phyloP scores from a whole-genome alignment of 129 eudicot species.

The Lonicera japonica region DNA sequence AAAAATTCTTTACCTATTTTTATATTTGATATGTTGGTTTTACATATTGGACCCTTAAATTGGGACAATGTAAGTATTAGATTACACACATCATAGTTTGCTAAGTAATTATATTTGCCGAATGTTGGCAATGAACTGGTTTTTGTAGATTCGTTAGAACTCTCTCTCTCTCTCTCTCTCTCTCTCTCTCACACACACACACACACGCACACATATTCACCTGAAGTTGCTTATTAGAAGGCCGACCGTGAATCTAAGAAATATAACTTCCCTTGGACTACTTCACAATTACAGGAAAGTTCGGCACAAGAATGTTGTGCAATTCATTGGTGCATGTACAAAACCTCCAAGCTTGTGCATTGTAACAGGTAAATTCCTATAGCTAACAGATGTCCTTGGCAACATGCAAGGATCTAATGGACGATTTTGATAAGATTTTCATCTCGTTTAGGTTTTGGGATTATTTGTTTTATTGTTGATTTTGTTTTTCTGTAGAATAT shows the following conservation, averaged over 20 bases:
- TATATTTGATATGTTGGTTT: too few relatives aligned
- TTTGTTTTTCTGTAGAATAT: slow-evolving; percentile 40
- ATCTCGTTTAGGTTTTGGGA: background rate
- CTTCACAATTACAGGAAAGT: slow-evolving; percentile 60
- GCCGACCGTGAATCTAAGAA: background rate
- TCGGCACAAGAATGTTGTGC: slow-evolving; percentile 96
- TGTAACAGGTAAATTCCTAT: slow-evolving; percentile 61
- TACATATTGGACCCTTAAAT: too few relatives aligned
- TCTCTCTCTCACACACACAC: background rate
- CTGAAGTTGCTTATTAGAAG: too few relatives aligned
- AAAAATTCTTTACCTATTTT: too few relatives aligned
- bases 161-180: too few relatives aligned
- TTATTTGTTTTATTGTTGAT: background rate
- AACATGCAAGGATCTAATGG: background rate
- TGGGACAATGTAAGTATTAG: too few relatives aligned
- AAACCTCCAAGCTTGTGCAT: slow-evolving; percentile 91
- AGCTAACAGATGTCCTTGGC: background rate
- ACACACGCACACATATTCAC: too few relatives aligned
- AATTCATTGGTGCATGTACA: slow-evolving; percentile 97
- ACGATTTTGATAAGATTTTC: background rate
- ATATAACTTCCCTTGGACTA: background rate
- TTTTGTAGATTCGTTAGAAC: too few relatives aligned
- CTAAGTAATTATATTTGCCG: too few relatives aligned
- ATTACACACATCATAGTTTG: too few relatives aligned
- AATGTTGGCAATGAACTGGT: too few relatives aligned